Evolutionary conservation across 257 asterid genomes (phyloP).

Genomic region (Nicotiana undulata): DNA sequence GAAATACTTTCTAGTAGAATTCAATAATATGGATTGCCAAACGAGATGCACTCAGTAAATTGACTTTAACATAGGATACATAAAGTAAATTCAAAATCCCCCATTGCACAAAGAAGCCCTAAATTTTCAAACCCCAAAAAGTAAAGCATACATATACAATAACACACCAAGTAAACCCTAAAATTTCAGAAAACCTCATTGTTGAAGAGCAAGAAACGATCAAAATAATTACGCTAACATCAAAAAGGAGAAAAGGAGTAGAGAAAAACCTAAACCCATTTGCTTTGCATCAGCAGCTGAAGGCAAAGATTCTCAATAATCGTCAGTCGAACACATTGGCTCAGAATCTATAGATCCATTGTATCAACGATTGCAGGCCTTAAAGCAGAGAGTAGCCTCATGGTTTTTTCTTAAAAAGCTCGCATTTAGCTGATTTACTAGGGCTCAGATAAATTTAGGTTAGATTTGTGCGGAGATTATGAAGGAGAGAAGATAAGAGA

Average conservation of each 20-base stretch:
- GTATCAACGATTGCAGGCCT: too few species aligned
- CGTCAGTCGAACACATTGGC: not conserved
- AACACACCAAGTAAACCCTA: not conserved
- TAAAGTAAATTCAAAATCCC: not conserved
- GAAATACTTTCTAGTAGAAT: too few species aligned
- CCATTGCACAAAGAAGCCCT: not conserved
- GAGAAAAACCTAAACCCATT: not conserved
- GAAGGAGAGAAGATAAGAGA: too few species aligned
- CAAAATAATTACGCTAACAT: not conserved
- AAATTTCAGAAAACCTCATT: not conserved
- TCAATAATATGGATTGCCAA: too few species aligned
- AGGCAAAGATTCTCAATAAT: not conserved
- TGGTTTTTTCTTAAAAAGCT: not conserved
- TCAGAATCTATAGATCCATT: not conserved
- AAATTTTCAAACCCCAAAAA: too few species aligned
- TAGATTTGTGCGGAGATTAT: too few species aligned
- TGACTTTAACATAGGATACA: not conserved
- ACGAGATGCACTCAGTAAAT: not conserved
- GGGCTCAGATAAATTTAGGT: too few species aligned
- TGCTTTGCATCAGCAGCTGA: too few species aligned
- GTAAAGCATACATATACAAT: too few species aligned
- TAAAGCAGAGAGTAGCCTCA: not conserved
- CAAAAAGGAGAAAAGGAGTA: not conserved
- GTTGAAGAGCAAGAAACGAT: not conserved
- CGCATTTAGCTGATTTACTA: not conserved